Evolutionary conservation across 78 protist genomes (phyloP).

Genomic region (Dictyostelium intermedium): DNA sequence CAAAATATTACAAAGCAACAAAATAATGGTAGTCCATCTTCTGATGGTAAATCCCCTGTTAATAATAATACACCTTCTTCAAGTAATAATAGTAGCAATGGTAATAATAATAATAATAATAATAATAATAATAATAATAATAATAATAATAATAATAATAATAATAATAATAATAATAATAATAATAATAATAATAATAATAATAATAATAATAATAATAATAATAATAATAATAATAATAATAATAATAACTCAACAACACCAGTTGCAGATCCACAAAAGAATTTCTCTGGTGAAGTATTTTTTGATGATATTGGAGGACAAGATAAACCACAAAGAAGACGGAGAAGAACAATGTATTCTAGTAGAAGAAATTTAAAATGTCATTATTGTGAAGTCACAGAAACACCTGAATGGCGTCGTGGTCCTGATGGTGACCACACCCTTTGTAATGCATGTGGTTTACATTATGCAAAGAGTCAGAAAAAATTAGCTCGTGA

Average conservation of each 20-base stretch:
- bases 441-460: constrained; percentile 71
- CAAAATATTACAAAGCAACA: neutral
- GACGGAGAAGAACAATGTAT: constrained; percentile 79
- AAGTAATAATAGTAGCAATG: neutral
- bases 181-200: neutral
- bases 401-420: constrained; percentile 84
- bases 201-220: neutral
- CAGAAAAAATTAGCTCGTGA: constrained; percentile 55
- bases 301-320: constrained; percentile 49
- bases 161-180: neutral
- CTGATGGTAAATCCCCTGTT: neutral
- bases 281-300: constrained; percentile 64
- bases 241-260: constrained; percentile 13
- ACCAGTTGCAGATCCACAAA: neutral
- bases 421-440: constrained; percentile 81
- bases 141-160: neutral
- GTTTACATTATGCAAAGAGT: constrained; percentile 73
- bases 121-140: neutral
- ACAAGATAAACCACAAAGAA: constrained; percentile 45
- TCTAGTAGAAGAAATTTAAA: constrained; percentile 61
- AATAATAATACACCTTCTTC: neutral
- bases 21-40: neutral
- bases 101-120: neutral
- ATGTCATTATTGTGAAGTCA: constrained; percentile 74
- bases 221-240: constrained; percentile 13